phyloP scores from a whole-genome alignment of 2,329 filamentous ascomycete genomes.

The Fusarium newnesense region DNA sequence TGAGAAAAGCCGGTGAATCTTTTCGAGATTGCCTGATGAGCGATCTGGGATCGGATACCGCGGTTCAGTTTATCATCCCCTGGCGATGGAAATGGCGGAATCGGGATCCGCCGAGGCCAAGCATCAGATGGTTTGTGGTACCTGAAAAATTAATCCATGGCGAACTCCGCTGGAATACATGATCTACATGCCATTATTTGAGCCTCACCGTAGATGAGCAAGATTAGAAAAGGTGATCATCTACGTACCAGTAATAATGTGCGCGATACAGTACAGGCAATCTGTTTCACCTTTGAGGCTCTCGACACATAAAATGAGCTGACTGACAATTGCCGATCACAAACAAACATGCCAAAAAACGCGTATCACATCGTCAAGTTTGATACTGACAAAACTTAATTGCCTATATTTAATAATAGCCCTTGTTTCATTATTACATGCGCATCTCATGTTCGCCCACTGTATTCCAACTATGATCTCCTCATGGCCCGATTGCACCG shows the following conservation, averaged over 20 bases:
- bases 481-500: constrained; percentile 19
- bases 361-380: not conserved
- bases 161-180: constrained; percentile 3
- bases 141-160: not conserved
- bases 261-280: not conserved
- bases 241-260: not conserved
- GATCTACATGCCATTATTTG: not conserved
- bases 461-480: constrained; percentile 1
- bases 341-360: not conserved
- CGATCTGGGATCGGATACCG: constrained; percentile 22
- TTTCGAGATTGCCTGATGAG: constrained; percentile 13
- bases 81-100: not conserved
- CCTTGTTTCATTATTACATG: constrained; percentile 1
- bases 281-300: not conserved
- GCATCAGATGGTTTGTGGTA: constrained; percentile 25
- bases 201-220: not conserved
- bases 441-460: constrained; percentile 1
- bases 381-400: not conserved
- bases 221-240: not conserved
- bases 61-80: constrained; percentile 8
- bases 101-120: constrained; percentile 19
- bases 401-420: not conserved
- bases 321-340: not conserved
- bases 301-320: not conserved
- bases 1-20: constrained; percentile 5